Base-by-base conservation (phyloP, 495 filamentous ascomycete genomes). In the Hyaloscypha bicolor region DNA sequence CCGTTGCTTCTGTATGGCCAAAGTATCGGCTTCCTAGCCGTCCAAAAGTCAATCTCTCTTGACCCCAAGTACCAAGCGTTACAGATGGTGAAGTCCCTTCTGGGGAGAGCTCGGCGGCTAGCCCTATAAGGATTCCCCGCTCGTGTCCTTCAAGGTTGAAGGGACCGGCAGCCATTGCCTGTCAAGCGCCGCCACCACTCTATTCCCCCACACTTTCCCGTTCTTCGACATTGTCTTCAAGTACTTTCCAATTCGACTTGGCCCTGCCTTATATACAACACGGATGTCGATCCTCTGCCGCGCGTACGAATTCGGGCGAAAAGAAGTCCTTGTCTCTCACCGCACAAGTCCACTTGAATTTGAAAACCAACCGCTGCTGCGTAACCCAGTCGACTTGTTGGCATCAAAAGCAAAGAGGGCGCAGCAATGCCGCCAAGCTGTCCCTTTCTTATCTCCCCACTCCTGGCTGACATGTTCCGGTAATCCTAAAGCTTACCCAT, bases 321-420 rank as follows among this genome's bases (percentile, higher is more conserved):
- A 6, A 29, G 53, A 1, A 22, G 22, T n/a, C 30, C 51, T 32
- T 56, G 30, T 32, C n/a, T 56, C 30, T 31, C 53, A 56, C 22
- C 53, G 30, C 33, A 25, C 25, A 16, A 33, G 30, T 33, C 30
- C 14, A 14, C 14, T 21, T 9, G 14, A 21, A 14, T 60, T 29
- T 21, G n/a, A 32, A 14, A 14, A 19, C 30, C 14, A 14, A 8
- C 25, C 5, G 3, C 30, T 4, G 32, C 60, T 32, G 14, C 39
- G 6, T 42, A 63, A 6, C 37, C 35, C 52, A 1, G 14, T 64
- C 62, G 30, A 39, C 61, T 33, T 14, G 33, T 64, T 57, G 52
- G 51, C 62, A 64, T 37, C 48, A 64, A 58, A 58, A 65, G 37
- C 21, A 59, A 64, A 64, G 32, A 65, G 22, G 62, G 62, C 62